A percentile compares a stretch with the other conserved stretches of the same genome.
These are phyloP conservation scores for Medicago lupulina DNA, from an alignment of 306 rosid genomes.

Conservation along the genomic window DNA sequence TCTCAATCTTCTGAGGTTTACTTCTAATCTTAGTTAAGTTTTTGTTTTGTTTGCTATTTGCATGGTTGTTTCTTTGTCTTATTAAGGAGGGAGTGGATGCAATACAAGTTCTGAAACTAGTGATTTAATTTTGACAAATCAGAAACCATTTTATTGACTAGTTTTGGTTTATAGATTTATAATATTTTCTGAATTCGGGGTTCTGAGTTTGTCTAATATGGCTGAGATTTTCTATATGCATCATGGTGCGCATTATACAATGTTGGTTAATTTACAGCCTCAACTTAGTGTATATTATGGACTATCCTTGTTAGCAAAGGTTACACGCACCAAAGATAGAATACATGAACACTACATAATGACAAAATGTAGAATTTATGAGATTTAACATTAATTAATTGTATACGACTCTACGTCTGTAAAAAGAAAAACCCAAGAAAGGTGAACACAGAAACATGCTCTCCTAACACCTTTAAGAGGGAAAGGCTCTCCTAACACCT, in stretches of 20 bases:
- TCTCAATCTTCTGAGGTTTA: conserved; percentile 91
- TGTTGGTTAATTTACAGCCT: neutral
- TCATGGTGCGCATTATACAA: neutral
- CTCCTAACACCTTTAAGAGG: too few species aligned
- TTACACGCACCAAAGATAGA: neutral
- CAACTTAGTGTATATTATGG: conserved; percentile 1
- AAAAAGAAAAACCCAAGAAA: too few species aligned
- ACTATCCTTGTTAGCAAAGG: neutral
- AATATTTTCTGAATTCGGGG: neutral
- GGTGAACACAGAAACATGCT: too few species aligned
- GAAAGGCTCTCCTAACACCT: neutral
- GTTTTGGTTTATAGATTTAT: neutral
- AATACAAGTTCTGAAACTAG: neutral
- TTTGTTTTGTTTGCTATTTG: neutral
- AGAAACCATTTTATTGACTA: neutral
- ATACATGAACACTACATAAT: neutral
- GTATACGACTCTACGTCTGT: too few species aligned
- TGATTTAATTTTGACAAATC: conserved; percentile 30
- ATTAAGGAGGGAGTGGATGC: neutral
- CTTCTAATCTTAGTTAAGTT: conserved; percentile 29
- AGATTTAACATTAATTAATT: neutral
- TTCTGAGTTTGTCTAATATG: neutral
- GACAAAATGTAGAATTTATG: neutral
- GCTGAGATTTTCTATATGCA: neutral
- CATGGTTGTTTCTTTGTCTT: conserved; percentile 1